A percentile compares a stretch with the other conserved stretches of the same genome.
These are phyloP conservation scores for Solanum okadae DNA, from an alignment of 257 asterid species.

Conservation along the genomic window DNA sequence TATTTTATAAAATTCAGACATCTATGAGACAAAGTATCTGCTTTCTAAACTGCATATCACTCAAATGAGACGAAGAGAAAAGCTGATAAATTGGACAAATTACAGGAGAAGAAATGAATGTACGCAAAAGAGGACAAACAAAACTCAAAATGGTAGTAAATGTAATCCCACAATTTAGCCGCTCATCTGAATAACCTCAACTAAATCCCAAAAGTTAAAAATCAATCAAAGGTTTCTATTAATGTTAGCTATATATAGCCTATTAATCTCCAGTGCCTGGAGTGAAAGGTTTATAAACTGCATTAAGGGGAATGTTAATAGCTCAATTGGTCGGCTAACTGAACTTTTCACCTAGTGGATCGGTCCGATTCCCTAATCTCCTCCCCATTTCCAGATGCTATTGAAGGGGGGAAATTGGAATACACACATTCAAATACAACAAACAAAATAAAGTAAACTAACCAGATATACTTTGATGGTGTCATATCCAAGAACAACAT, in stretches of 20 bases:
- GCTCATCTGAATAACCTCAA: neutral
- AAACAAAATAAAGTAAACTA: neutral
- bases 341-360: neutral
- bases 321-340: neutral
- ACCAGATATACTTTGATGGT: constrained; percentile 51
- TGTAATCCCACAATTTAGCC: neutral
- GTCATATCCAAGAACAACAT: constrained; percentile 81
- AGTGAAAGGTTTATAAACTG: neutral
- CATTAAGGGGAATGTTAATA: neutral
- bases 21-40: neutral
- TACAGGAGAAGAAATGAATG: neutral
- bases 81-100: neutral
- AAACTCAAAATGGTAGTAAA: neutral
- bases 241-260: neutral
- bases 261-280: neutral
- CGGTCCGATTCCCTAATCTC: neutral
- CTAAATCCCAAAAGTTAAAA: neutral
- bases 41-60: neutral
- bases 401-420: neutral
- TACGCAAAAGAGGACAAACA: neutral
- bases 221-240: neutral
- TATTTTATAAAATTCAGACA: neutral
- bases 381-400: neutral
- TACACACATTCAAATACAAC: neutral
- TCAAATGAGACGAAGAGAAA: neutral